A percentile compares a stretch with the other conserved stretches of the same genome.
phyloP scores from a whole-genome alignment of 2,329 filamentous ascomycete genomes.

The Diaporthe longicolla region DNA sequence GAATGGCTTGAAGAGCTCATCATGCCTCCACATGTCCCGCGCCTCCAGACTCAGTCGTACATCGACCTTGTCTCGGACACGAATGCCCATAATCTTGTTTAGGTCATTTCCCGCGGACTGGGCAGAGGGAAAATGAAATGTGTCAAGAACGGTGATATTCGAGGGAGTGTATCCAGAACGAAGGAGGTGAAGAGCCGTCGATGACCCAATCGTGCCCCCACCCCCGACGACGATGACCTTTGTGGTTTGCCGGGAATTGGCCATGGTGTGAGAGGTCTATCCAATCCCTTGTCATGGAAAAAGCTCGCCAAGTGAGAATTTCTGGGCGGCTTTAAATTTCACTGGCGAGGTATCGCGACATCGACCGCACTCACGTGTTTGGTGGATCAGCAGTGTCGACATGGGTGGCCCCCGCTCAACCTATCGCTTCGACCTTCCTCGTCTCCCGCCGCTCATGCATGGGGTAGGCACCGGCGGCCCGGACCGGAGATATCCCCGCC shows the following conservation, averaged over 20 bases:
- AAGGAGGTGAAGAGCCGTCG: constrained; percentile 61
- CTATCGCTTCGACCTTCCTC: constrained; percentile 37
- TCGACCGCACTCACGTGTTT: constrained; percentile 15
- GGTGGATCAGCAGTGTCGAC: background rate
- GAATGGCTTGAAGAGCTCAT: constrained; percentile 59
- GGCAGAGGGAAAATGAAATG: constrained; percentile 60
- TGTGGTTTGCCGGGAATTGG: constrained; percentile 44
- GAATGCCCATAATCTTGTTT: constrained; percentile 62
- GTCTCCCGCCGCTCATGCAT: background rate
- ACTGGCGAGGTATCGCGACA: background rate
- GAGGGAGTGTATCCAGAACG: constrained; percentile 57
- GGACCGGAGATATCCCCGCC: constrained; percentile 35
- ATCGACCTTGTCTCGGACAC: constrained; percentile 51
- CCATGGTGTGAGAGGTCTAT: constrained; percentile 43
- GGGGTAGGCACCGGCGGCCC: constrained; percentile 16
- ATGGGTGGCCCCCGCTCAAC: constrained; percentile 8
- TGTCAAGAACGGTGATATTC: constrained; percentile 62
- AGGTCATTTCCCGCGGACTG: constrained; percentile 63
- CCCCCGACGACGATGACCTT: constrained; percentile 61
- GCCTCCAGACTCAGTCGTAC: constrained; percentile 52
- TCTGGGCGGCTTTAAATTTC: background rate
- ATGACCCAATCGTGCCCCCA: constrained; percentile 62
- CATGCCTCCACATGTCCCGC: constrained; percentile 57
- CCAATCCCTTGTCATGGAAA: background rate
- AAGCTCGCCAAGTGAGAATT: background rate